These are phyloP conservation scores for Solanum tarijense DNA, from an alignment of 257 asterid genomes.

Conservation along the genomic window DNA sequence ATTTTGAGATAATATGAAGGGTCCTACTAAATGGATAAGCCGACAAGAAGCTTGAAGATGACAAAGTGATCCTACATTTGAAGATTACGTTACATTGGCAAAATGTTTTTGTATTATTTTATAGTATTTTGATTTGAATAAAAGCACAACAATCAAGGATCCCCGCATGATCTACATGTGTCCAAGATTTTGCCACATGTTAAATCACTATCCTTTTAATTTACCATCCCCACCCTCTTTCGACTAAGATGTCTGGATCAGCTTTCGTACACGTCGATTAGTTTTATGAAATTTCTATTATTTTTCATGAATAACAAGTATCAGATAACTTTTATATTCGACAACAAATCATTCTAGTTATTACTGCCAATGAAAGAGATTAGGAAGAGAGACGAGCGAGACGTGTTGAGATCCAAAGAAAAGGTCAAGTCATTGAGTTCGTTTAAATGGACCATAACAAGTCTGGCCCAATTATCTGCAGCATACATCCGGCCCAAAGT, in stretches of 20 bases:
- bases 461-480: not conserved
- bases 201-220: not conserved
- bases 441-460: not conserved
- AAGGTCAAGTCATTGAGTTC: not conserved
- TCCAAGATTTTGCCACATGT: constrained; percentile 5
- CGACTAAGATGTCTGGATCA: too few species aligned
- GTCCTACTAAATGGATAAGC: not conserved
- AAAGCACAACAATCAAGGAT: not conserved
- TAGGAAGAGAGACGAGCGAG: rapidly evolving
- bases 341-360: too few species aligned
- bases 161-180: constrained; percentile 5
- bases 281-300: not conserved
- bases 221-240: not conserved
- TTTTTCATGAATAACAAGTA: too few species aligned
- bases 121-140: not conserved
- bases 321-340: too few species aligned
- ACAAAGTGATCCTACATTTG: not conserved
- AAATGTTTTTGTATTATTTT: not conserved
- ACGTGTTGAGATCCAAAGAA: not conserved
- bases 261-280: not conserved
- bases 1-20: not conserved
- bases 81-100: not conserved
- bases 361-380: not conserved
- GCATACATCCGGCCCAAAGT: not conserved
- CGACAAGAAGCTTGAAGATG: not conserved